Conservation (phyloP, 768 basidiomycete genomes). For the Amanita jacksonii region DNA sequence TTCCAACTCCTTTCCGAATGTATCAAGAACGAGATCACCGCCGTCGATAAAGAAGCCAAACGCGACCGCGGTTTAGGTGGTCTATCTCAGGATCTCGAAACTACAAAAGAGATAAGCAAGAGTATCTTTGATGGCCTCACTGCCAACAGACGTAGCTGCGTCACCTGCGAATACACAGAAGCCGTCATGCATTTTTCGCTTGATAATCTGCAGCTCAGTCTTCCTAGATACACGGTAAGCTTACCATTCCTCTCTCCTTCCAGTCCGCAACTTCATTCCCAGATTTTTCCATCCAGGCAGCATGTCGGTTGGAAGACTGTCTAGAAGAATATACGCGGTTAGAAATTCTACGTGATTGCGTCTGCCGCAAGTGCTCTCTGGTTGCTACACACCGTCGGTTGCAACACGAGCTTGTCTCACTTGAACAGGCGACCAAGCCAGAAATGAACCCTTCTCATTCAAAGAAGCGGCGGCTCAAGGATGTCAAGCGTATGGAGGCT, state of each 20-base stretch:
- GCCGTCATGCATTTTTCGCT: slow-evolving; percentile 89
- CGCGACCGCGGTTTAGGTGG: slow-evolving; percentile 67
- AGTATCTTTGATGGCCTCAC: slow-evolving; percentile 86
- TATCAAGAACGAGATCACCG: slow-evolving; percentile 73
- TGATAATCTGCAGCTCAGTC: slow-evolving; percentile 74
- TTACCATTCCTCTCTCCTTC: slow-evolving; percentile 7
- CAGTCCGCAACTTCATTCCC: slow-evolving; percentile 1
- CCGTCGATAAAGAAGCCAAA: slow-evolving; percentile 62
- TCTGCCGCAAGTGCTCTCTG: slow-evolving; percentile 88
- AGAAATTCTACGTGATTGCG: slow-evolving; percentile 84
- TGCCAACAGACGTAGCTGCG: slow-evolving; percentile 81
- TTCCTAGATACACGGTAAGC: slow-evolving; percentile 57
- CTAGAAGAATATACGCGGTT: slow-evolving; percentile 83
- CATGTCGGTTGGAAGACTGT: slow-evolving; percentile 71
- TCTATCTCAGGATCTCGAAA: slow-evolving; percentile 21
- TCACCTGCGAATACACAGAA: slow-evolving; percentile 87
- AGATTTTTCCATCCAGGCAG: slow-evolving; percentile 30
- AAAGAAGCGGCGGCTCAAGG: slow-evolving; percentile 67
- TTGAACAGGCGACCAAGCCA: slow-evolving; percentile 34
- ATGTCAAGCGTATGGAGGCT: slow-evolving; percentile 55
- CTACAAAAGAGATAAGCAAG: slow-evolving; percentile 28
- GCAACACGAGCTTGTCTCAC: slow-evolving; percentile 46
- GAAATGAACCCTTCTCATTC: slow-evolving; percentile 47
- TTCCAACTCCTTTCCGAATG: slow-evolving; percentile 90
- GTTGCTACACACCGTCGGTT: slow-evolving; percentile 64